Percentiles rank a stretch among this genome's conserved stretches.
phyloP scores from a whole-genome alignment of 352 stramenopile species.

The Phytophthora hibernalis region DNA sequence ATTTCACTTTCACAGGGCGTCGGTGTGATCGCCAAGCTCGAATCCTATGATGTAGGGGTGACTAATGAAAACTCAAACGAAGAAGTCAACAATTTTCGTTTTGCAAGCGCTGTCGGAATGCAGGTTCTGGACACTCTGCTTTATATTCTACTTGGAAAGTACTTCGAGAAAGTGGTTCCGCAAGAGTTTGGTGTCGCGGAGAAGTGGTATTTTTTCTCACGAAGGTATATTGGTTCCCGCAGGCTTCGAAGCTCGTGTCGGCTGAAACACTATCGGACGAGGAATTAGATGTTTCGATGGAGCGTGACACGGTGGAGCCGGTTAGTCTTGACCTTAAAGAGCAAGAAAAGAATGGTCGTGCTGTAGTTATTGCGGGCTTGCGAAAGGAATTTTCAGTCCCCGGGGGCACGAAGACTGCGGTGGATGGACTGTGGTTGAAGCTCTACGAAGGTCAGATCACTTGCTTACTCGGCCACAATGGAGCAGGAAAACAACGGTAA shows the following conservation, averaged over 20 bases:
- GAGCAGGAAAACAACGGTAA: conserved; percentile 91
- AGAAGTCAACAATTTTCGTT: conserved; percentile 56
- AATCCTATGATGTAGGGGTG: conserved; percentile 58
- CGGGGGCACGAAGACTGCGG: conserved; percentile 80
- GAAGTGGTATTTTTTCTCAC: conserved; percentile 93
- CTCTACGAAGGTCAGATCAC: conserved; percentile 96
- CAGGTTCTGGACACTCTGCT: conserved; percentile 91
- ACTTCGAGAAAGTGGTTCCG: conserved; percentile 94
- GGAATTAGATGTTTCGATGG: not conserved
- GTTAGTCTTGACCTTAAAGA: conserved; percentile 49
- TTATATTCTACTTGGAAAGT: conserved; percentile 87
- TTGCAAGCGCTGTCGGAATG: conserved; percentile 75
- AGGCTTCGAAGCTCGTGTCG: conserved; percentile 26
- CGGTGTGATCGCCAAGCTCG: conserved; percentile 64
- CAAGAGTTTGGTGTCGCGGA: conserved; percentile 91
- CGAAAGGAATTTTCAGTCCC: conserved; percentile 82
- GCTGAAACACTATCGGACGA: conserved; percentile 42
- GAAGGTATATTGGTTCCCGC: conserved; percentile 68
- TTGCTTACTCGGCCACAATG: conserved; percentile 95
- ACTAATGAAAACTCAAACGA: conserved; percentile 45
- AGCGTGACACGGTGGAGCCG: conserved; percentile 28
- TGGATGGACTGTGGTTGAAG: conserved; percentile 83
- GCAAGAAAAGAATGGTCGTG: conserved; percentile 60
- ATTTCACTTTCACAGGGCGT: conserved; percentile 81
- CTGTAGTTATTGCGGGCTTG: conserved; percentile 67